These are phyloP conservation scores for Irpex lacteus DNA, from an alignment of 1,284 basidiomycete genomes.

Conservation along the genomic window DNA sequence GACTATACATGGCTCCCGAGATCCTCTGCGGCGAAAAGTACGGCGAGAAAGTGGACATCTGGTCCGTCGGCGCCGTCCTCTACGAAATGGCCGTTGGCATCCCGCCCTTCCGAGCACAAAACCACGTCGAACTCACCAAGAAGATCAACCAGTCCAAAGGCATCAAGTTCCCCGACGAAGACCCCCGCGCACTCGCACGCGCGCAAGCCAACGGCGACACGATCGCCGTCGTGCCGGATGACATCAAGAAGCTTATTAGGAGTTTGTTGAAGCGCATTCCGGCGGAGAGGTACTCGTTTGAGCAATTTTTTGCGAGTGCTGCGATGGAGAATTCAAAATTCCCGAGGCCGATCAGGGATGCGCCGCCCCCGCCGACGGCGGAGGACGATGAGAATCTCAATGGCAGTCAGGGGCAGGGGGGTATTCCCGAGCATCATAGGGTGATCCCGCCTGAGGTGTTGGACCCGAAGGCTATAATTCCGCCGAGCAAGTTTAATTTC, in stretches of 20 bases:
- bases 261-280: conserved; percentile 82
- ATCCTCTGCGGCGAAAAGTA: conserved; percentile 98
- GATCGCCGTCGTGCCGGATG: conserved; percentile 63
- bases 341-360: conserved; percentile 36
- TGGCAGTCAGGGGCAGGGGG: conserved; percentile 18
- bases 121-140: conserved; percentile 94
- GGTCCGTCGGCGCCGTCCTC: conserved; percentile 96
- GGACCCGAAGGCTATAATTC: conserved; percentile 75
- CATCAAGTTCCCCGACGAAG: conserved; percentile 94
- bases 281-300: conserved; percentile 83
- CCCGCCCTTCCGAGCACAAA: conserved; percentile 93
- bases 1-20: conserved; percentile 98
- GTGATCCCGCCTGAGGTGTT: conserved; percentile 73
- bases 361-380: conserved; percentile 26
- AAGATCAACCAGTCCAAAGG: conserved; percentile 87
- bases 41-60: conserved; percentile 96
- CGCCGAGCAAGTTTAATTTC: conserved; percentile 75
- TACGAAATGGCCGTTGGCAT: conserved; percentile 95
- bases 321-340: conserved; percentile 83
- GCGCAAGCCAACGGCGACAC: conserved; percentile 43
- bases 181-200: conserved; percentile 34
- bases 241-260: conserved; percentile 89
- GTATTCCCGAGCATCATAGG: conserved; percentile 62
- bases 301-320: conserved; percentile 87
- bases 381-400: conserved; percentile 23